These are phyloP conservation scores for Penicillium alfredii DNA, from an alignment of 495 filamentous ascomycete species.

Conservation along the genomic window DNA sequence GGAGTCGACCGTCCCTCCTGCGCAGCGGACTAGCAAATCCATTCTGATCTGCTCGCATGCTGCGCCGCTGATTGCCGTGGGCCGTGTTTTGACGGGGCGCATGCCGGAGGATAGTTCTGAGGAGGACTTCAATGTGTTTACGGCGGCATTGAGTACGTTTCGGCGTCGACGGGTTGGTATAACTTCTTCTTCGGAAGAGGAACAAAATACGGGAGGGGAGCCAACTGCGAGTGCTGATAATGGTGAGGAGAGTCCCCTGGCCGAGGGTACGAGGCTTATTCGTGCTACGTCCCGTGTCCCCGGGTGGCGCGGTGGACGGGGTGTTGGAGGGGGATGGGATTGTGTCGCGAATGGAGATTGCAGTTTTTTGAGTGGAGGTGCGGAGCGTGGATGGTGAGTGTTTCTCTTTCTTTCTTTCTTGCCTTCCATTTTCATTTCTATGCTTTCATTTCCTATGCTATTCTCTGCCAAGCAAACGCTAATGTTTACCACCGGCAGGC, in stretches of 20 bases:
- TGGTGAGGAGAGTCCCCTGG: conserved; percentile 15
- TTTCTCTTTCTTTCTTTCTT: conserved; percentile 14
- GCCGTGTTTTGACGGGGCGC: conserved; percentile 66
- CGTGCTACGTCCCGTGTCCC: conserved; percentile 29
- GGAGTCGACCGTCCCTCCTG: conserved; percentile 19
- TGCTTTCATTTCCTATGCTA: no score
- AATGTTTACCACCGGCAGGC: conserved; percentile 41
- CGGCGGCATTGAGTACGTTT: conserved; percentile 70
- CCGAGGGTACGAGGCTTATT: conserved; percentile 25
- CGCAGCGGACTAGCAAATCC: conserved; percentile 42
- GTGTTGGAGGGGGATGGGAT: conserved; percentile 75
- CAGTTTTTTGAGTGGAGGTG: conserved; percentile 66
- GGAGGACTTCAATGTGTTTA: conserved; percentile 84
- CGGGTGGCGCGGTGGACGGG: conserved; percentile 57
- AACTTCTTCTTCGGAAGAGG: background rate
- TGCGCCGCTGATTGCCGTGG: conserved; percentile 78
- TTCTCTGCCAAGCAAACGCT: conserved; percentile 3
- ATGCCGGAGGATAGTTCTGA: conserved; percentile 62
- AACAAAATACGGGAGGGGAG: no score
- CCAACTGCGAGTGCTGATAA: no score
- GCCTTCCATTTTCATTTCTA: no score
- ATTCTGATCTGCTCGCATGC: conserved; percentile 88
- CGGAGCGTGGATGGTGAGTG: conserved; percentile 84
- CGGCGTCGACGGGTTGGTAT: conserved; percentile 15
- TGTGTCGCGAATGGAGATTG: conserved; percentile 78